Base-by-base conservation (phyloP, 225 moss, liverwort and hornwort species). In the Pseudisothecium myosuroides region DNA sequence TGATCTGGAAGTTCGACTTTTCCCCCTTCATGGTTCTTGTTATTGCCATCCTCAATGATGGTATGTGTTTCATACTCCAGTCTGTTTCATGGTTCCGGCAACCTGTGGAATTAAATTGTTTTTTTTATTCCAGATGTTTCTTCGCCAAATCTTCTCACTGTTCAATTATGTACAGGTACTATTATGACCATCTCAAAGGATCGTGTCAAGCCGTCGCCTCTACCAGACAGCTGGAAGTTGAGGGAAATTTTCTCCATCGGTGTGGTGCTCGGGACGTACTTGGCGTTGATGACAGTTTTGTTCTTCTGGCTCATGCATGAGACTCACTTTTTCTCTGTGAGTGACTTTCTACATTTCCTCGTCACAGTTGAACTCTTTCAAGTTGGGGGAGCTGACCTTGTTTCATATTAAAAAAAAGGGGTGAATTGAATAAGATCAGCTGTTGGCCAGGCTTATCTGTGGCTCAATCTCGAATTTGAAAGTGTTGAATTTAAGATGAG, bases 171-270 rank as follows among this genome's bases (percentile, higher is more conserved):
- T 75, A 78, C 71, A 90, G 96, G 96, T 86, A 96, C 96, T 43
- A 96, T 96, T 22, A 96, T 96, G 96, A 96, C 96, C 18, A 96
- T 96, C 87, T 92, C 96, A 14, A 95, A 95, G 92, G 96, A 96
- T 94, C 90, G 95, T 68, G 96, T 96, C 12, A 96, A 95, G 76
- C 95, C 96, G 20, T 96, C 96, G 62, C 96, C 96, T 28, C 90
- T 95, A 36, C 96, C 96, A 18, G 96, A 96, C 80, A 96, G 96
- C 90, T 96, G 96, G 96, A 96, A 96, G 88, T 85, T 96, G 90
- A 86, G 80, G 73, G 96, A 96, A 72, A 96, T 96, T 20, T 96
- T 96, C 80, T 87, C 96, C 17, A 95, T 94, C 74, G 96, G 96
- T 22, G 93, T 96, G 87, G 95, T 96, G n/a, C 89, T 94, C 34